These are phyloP conservation scores for Cytospora chrysosperma DNA, from an alignment of 2,329 filamentous ascomycete species.

Conservation along the genomic window DNA sequence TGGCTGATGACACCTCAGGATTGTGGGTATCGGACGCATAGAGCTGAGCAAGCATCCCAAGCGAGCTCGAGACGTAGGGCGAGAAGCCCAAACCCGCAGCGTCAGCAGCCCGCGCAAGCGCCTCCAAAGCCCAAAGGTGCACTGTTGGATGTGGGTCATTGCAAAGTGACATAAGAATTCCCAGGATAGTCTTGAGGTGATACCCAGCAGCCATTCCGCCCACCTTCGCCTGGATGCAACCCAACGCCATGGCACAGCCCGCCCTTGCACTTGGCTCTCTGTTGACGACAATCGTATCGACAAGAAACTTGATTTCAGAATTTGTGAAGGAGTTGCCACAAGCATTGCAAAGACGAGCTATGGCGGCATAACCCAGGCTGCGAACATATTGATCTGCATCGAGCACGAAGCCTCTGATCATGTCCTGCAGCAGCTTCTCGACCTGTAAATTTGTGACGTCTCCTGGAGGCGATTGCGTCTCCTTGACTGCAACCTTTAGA, in stretches of 20 bases:
- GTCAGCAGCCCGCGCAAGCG: constrained; percentile 80
- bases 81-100: constrained; percentile 92
- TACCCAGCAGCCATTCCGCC: constrained; percentile 97
- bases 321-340: constrained; percentile 90
- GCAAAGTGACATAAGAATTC: constrained; percentile 95
- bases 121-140: constrained; percentile 94
- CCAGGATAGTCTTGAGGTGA: constrained; percentile 95
- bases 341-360: constrained; percentile 79
- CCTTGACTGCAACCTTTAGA: constrained; percentile 79
- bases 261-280: constrained; percentile 90
- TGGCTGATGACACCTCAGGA: constrained; percentile 72
- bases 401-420: constrained; percentile 69
- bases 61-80: constrained; percentile 81
- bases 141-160: constrained; percentile 94
- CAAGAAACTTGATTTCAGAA: constrained; percentile 78
- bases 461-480: constrained; percentile 71
- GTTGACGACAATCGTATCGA: constrained; percentile 93
- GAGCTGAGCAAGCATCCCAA: constrained; percentile 91
- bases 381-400: constrained; percentile 85
- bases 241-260: constrained; percentile 90
- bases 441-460: constrained; percentile 73
- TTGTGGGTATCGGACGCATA: constrained; percentile 93
- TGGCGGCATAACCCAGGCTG: constrained; percentile 77
- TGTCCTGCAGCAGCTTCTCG: constrained; percentile 80
- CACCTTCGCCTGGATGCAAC: constrained; percentile 90